These are phyloP conservation scores for Lasiosphaeria miniovina DNA, from an alignment of 495 filamentous ascomycete genomes.

Conservation along the genomic window DNA sequence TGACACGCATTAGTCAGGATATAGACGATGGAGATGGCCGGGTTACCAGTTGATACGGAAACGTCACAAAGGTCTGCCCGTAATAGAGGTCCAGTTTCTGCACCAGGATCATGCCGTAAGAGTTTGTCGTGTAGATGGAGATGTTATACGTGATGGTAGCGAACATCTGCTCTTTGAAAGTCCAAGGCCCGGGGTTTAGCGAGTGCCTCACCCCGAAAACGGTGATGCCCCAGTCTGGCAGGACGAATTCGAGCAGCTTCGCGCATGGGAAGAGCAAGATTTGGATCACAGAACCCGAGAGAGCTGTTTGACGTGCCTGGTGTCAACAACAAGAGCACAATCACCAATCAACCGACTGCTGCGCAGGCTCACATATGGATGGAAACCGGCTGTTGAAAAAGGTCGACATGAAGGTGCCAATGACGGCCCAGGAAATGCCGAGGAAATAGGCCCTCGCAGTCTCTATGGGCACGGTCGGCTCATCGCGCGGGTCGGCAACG, in stretches of 20 bases:
- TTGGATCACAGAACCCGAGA: slow-evolving; percentile 36
- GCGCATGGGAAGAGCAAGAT: slow-evolving; percentile 40
- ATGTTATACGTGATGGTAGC: slow-evolving; percentile 36
- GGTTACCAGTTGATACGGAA: slow-evolving; percentile 33
- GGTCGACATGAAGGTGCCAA: slow-evolving; percentile 29
- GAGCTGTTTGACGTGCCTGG: slow-evolving; percentile 12
- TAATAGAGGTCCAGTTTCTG: slow-evolving; percentile 27
- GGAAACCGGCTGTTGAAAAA: slow-evolving; percentile 43
- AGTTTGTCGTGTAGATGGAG: slow-evolving; percentile 33
- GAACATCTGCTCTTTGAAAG: slow-evolving; percentile 46
- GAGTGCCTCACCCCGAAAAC: slow-evolving; percentile 28
- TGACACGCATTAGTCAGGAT: too few species aligned
- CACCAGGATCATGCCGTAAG: slow-evolving; percentile 33
- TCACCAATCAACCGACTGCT: too few species aligned
- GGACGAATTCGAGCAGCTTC: slow-evolving; percentile 27
- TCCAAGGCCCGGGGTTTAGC: slow-evolving; percentile 44
- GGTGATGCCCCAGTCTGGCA: slow-evolving; percentile 33
- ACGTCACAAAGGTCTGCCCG: slow-evolving; percentile 25
- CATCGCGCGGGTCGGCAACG: slow-evolving; percentile 37
- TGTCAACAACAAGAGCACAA: background rate
- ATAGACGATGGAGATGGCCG: too few species aligned
- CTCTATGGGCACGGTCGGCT: slow-evolving; percentile 31
- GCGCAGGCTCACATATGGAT: slow-evolving; percentile 24
- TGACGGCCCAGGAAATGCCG: slow-evolving; percentile 37
- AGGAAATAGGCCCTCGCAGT: slow-evolving; percentile 42